phyloP scores from a whole-genome alignment of 352 stramenopile genomes.

The Pythium aquatile region DNA sequence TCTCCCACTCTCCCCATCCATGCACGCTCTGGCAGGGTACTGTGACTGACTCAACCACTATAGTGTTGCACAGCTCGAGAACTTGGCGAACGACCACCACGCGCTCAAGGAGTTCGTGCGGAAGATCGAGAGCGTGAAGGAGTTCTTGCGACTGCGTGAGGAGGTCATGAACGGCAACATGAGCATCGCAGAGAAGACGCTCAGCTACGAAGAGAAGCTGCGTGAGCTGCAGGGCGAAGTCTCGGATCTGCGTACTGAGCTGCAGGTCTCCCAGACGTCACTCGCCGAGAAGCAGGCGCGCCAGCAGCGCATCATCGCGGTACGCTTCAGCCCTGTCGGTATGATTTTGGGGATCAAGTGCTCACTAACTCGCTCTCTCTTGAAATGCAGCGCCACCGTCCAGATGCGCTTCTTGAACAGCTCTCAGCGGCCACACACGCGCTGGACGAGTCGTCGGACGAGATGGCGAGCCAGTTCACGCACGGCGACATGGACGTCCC shows the following conservation, averaged over 20 bases:
- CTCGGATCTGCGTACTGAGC: conserved; percentile 38
- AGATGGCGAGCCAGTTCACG: conserved; percentile 67
- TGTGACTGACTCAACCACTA: background rate
- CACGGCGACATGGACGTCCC: conserved; percentile 71
- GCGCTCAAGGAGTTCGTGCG: conserved; percentile 64
- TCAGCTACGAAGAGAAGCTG: conserved; percentile 54
- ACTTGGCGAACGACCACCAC: conserved; percentile 53
- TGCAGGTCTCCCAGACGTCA: conserved; percentile 52
- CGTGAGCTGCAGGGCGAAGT: conserved; percentile 53
- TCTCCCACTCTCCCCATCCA: background rate
- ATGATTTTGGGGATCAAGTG: conserved; percentile 17
- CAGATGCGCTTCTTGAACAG: conserved; percentile 70
- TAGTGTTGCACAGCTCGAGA: conserved; percentile 60
- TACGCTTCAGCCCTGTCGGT: conserved; percentile 42
- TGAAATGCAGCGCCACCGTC: conserved; percentile 50
- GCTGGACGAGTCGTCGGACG: conserved; percentile 66
- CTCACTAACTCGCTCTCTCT: background rate
- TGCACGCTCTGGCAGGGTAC: background rate
- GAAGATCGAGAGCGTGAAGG: conserved; percentile 54
- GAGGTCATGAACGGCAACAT: conserved; percentile 82
- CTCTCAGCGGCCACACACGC: conserved; percentile 55
- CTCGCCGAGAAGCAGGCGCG: conserved; percentile 67
- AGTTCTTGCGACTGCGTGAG: conserved; percentile 71
- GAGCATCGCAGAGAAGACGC: conserved; percentile 64
- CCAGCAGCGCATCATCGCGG: conserved; percentile 66